phyloP scores from a whole-genome alignment of 2,329 filamentous ascomycete genomes.

The Trichothecium sympodiale region DNA sequence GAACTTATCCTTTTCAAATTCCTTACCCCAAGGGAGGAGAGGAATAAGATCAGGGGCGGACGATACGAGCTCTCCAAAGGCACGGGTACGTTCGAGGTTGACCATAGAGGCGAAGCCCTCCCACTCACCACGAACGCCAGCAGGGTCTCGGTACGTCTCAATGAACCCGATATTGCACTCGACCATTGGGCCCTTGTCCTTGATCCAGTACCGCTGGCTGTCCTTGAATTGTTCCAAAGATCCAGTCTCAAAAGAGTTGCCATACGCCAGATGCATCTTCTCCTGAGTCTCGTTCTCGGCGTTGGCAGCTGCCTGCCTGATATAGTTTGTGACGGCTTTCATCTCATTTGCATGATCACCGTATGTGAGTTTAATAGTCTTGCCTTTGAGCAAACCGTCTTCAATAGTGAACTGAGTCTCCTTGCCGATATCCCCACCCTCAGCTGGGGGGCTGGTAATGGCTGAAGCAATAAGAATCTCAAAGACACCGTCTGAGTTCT shows the following conservation, averaged over 20 bases:
- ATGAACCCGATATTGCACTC: slow-evolving; percentile 78
- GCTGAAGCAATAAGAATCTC: slow-evolving; percentile 68
- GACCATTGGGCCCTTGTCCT: slow-evolving; percentile 69
- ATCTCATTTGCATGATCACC: slow-evolving; percentile 67
- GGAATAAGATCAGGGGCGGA: slow-evolving; percentile 77
- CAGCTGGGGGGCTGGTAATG: slow-evolving; percentile 43
- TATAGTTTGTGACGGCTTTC: slow-evolving; percentile 54
- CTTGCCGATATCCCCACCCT: slow-evolving; percentile 59
- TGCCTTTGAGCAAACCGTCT: slow-evolving; percentile 50
- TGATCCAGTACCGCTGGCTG: slow-evolving; percentile 71
- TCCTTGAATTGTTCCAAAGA: slow-evolving; percentile 72
- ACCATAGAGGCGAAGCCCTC: slow-evolving; percentile 78
- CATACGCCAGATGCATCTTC: slow-evolving; percentile 64
- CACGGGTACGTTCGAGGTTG: slow-evolving; percentile 80
- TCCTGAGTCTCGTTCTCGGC: slow-evolving; percentile 64
- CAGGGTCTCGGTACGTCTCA: slow-evolving; percentile 75
- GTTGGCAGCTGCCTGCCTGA: slow-evolving; percentile 56
- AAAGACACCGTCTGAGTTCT: slow-evolving; percentile 52
- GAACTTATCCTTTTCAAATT: slow-evolving; percentile 96
- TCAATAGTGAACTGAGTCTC: slow-evolving; percentile 48
- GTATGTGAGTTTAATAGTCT: slow-evolving; percentile 59
- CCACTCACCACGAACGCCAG: slow-evolving; percentile 73
- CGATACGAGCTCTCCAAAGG: slow-evolving; percentile 76
- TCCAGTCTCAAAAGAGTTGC: slow-evolving; percentile 62
- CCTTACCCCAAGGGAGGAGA: slow-evolving; percentile 73